Evolutionary conservation across 177 flowering plant species (phyloP).

Genomic region (Telopea speciosissima): DNA sequence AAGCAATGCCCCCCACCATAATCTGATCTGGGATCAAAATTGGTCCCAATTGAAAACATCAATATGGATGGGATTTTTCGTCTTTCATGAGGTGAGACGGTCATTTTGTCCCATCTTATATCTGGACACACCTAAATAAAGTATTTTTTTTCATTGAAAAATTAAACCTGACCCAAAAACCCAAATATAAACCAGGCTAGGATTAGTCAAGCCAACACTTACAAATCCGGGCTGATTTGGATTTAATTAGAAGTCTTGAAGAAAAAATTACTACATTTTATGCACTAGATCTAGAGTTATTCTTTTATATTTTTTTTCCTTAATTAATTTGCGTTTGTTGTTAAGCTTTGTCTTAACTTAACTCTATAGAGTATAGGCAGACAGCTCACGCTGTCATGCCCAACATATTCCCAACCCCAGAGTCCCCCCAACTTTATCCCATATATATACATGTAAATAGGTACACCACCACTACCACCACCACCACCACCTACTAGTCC

Average conservation of each 20-base stretch:
- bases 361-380: constrained; percentile 3
- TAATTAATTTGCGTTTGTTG: not conserved
- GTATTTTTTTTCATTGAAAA: too few species aligned
- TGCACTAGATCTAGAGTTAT: not conserved
- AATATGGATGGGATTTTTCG: too few species aligned
- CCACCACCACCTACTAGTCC: not conserved
- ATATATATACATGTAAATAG: constrained; percentile 10
- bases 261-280: not conserved
- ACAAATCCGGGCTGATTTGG: too few species aligned
- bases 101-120: too few species aligned
- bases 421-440: constrained; percentile 23
- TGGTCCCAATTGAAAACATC: too few species aligned
- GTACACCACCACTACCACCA: not conserved
- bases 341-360: constrained; percentile 6
- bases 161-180: too few species aligned
- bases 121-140: too few species aligned
- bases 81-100: too few species aligned
- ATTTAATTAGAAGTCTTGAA: not conserved
- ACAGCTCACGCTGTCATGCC: constrained; percentile 42
- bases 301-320: not conserved
- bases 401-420: constrained; percentile 29
- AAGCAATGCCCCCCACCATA: too few species aligned
- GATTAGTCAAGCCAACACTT: too few species aligned
- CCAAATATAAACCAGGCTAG: too few species aligned
- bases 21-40: too few species aligned